Percentiles rank a stretch among this genome's conserved stretches.
Evolutionary conservation across 2,329 filamentous ascomycete genomes (phyloP).

Genomic region (Aureobasidium melanogenum): DNA sequence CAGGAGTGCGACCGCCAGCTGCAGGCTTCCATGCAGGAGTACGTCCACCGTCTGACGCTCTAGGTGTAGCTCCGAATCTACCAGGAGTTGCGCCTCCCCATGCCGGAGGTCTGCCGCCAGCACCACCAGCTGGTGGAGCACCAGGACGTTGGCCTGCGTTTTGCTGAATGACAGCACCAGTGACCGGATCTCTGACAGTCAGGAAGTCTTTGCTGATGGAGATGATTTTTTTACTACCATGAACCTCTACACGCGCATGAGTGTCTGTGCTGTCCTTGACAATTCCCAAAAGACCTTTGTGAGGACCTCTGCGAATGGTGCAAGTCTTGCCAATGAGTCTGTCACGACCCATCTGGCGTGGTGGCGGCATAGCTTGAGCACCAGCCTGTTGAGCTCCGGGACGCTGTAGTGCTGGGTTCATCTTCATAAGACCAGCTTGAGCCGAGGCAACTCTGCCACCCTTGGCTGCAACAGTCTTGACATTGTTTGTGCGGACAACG

Average conservation of each 20-base stretch:
- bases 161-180: conserved; percentile 69
- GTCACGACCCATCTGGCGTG: conserved; percentile 67
- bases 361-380: conserved; percentile 56
- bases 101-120: conserved; percentile 30
- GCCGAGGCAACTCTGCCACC: conserved; percentile 65
- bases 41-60: conserved; percentile 42
- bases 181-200: conserved; percentile 72
- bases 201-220: conserved; percentile 73
- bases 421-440: conserved; percentile 75
- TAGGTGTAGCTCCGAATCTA: conserved; percentile 43
- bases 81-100: conserved; percentile 13
- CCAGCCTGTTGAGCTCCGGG: conserved; percentile 46
- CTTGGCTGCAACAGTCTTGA: conserved; percentile 88
- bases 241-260: conserved; percentile 80
- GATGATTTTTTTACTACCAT: conserved; percentile 88
- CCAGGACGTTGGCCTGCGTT: conserved; percentile 39
- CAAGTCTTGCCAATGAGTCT: conserved; percentile 85
- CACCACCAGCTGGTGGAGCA: conserved; percentile 28
- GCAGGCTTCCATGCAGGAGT: conserved; percentile 56
- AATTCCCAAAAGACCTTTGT: conserved; percentile 89
- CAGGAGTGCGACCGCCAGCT: conserved; percentile 35
- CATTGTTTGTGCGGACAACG: conserved; percentile 74
- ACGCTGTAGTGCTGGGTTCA: conserved; percentile 84
- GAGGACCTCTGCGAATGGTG: conserved; percentile 73
- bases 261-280: conserved; percentile 89